phyloP scores from a whole-genome alignment of 2,329 filamentous ascomycete species.

The Myriosclerotinia duriaeana region DNA sequence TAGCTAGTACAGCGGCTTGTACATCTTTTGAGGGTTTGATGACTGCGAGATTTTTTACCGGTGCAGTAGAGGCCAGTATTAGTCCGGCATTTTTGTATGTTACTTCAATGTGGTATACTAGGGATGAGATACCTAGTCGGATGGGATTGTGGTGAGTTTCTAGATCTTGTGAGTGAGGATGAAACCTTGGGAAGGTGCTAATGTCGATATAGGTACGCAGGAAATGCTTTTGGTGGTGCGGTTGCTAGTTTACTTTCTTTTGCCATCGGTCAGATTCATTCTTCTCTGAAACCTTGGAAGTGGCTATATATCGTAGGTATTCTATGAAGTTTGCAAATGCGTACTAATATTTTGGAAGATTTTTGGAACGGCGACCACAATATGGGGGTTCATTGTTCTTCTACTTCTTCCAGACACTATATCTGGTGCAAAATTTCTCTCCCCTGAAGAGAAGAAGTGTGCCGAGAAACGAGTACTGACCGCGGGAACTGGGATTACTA shows the following conservation, averaged over 20 bases:
- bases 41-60: conserved; percentile 46
- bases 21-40: conserved; percentile 44
- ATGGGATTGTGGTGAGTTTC: conserved; percentile 52
- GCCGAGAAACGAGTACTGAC: conserved; percentile 50
- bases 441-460: conserved; percentile 48
- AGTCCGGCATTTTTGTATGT: conserved; percentile 56
- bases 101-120: conserved; percentile 46
- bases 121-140: conserved; percentile 56
- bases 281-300: conserved; percentile 51
- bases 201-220: conserved; percentile 47
- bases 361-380: conserved; percentile 47
- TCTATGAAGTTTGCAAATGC: not conserved
- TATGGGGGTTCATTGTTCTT: conserved; percentile 52
- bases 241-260: conserved; percentile 55
- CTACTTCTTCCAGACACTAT: conserved; percentile 54
- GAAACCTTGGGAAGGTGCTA: not conserved
- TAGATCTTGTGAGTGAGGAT: not conserved
- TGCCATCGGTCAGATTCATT: conserved; percentile 54
- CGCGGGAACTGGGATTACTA: conserved; percentile 53
- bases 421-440: conserved; percentile 57
- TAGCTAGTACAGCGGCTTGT: conserved; percentile 42
- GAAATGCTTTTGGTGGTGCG: conserved; percentile 52
- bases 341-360: conserved; percentile 37
- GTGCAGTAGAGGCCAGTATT: conserved; percentile 51
- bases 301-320: conserved; percentile 52